Evolutionary conservation across 202 grass and related monocot genomes (phyloP).

Genomic region (Cymbopogon flexuosus): DNA sequence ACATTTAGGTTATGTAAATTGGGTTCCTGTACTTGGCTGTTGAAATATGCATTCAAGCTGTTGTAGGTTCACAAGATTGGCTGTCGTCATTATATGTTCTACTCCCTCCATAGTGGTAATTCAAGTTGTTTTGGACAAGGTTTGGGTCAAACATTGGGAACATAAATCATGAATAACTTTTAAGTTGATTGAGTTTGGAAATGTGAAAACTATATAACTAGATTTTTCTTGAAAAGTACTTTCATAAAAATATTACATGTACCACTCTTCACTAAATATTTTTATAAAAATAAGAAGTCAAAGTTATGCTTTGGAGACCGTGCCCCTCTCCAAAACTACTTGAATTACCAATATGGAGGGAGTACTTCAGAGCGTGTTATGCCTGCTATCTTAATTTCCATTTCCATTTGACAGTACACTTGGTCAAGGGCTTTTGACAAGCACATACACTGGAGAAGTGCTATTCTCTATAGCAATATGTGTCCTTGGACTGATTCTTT

Average conservation of each 20-base stretch:
- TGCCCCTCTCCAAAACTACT: too few species aligned
- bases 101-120: not conserved
- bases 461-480: conserved; percentile 70
- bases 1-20: not conserved
- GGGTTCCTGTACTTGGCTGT: not conserved
- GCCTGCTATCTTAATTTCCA: not conserved
- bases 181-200: too few species aligned
- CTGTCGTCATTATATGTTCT: not conserved
- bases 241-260: too few species aligned
- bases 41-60: not conserved
- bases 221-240: too few species aligned
- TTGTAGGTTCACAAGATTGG: not conserved
- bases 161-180: too few species aligned
- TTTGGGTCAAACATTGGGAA: too few species aligned
- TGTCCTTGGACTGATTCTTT: conserved; percentile 67
- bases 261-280: too few species aligned
- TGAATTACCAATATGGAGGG: too few species aligned
- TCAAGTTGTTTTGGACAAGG: too few species aligned
- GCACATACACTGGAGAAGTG: conserved; percentile 62
- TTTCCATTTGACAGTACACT: conserved; percentile 55
- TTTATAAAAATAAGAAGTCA: too few species aligned
- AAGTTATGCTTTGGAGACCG: too few species aligned
- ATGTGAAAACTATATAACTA: too few species aligned
- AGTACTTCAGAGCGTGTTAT: not conserved
- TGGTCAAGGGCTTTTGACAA: conserved; percentile 66